Percentiles rank a stretch among this genome's conserved stretches.
These are phyloP conservation scores for Penicillium sp. DNA, from an alignment of 2,329 filamentous ascomycete genomes.

Conservation along the genomic window DNA sequence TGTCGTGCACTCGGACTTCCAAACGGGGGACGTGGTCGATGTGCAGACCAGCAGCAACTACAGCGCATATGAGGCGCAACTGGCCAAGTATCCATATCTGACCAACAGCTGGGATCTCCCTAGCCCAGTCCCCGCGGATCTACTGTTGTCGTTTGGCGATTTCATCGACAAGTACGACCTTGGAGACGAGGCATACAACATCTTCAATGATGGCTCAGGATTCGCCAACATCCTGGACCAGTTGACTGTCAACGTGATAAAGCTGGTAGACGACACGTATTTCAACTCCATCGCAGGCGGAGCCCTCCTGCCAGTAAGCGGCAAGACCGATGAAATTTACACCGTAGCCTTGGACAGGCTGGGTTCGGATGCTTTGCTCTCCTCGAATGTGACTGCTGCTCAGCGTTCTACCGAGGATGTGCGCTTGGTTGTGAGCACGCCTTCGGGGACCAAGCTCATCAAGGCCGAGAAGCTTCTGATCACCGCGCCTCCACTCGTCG, in stretches of 20 bases:
- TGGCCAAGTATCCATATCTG: too few species aligned
- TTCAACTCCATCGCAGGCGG: too few species aligned
- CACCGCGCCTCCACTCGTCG: constrained; percentile 38
- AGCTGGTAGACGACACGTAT: constrained; percentile 14
- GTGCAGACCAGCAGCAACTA: too few species aligned
- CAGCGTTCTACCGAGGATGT: constrained; percentile 11
- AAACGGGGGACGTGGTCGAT: too few species aligned
- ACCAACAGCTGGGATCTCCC: too few species aligned
- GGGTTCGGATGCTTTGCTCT: constrained; percentile 23
- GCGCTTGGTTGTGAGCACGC: constrained; percentile 27
- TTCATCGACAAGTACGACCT: too few species aligned
- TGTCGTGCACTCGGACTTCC: too few species aligned
- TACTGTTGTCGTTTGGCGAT: too few species aligned
- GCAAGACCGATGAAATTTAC: constrained; percentile 22
- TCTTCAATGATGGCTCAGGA: not conserved
- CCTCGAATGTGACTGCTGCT: constrained; percentile 17
- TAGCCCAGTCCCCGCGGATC: too few species aligned
- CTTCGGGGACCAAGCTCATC: constrained; percentile 29
- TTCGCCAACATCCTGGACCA: not conserved
- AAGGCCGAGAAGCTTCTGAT: constrained; percentile 40
- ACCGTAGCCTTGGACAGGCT: constrained; percentile 22
- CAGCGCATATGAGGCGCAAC: too few species aligned
- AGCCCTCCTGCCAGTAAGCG: constrained; percentile 5
- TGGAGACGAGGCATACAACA: not conserved
- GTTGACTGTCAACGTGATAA: not conserved